Conservation (phyloP, 2,329 filamentous ascomycete species). For the Pyrenophora graminea region DNA sequence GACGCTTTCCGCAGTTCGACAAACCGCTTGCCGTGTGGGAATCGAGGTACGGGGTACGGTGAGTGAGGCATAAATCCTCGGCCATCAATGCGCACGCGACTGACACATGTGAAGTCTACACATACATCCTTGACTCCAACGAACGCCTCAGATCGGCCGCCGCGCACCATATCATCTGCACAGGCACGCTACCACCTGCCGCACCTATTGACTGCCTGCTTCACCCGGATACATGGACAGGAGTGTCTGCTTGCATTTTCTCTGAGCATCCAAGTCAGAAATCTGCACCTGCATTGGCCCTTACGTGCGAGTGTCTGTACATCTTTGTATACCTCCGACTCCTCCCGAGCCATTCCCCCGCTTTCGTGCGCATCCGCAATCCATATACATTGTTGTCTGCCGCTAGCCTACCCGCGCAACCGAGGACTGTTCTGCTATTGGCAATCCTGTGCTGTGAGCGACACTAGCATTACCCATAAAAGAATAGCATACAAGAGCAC, state of each 20-base stretch:
- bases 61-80: conserved; percentile 4
- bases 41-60: conserved; percentile 22
- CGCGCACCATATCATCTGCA: conserved; percentile 1
- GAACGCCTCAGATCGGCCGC: conserved; percentile 7
- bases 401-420: conserved; percentile 28
- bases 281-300: neutral
- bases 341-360: conserved; percentile 30
- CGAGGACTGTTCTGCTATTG: conserved; percentile 18
- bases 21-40: conserved; percentile 34
- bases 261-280: conserved; percentile 3
- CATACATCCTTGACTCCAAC: conserved; percentile 12
- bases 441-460: conserved; percentile 21
- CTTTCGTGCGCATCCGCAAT: conserved; percentile 31
- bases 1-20: conserved; percentile 33
- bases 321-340: conserved; percentile 24
- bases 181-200: neutral
- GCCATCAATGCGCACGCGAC: conserved; percentile 12
- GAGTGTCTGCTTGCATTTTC: conserved; percentile 3
- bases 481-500: conserved; percentile 9
- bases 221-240: neutral
- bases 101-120: conserved; percentile 21
- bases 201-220: neutral
- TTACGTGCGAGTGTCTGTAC: conserved; percentile 4
- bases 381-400: conserved; percentile 17
- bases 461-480: conserved; percentile 11